Conservation (phyloP, 306 rosid species). For the Sicyos edulis region DNA sequence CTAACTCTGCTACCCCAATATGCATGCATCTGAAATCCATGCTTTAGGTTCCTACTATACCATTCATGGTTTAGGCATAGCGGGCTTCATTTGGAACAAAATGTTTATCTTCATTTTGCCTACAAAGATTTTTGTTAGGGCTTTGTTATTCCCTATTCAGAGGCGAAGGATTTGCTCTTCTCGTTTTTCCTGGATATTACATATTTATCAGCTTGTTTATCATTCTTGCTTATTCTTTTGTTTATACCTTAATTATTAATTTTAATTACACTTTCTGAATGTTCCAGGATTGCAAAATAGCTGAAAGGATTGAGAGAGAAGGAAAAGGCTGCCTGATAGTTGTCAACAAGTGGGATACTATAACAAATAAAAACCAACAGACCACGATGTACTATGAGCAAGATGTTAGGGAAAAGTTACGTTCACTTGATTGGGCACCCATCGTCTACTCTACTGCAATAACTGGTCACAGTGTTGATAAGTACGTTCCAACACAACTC, state of each 20-base stretch:
- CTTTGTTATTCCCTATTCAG: background rate
- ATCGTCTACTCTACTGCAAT: slow-evolving; percentile 86
- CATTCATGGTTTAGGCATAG: too few species aligned
- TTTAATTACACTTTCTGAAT: slow-evolving; percentile 18
- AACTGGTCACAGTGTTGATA: slow-evolving; percentile 76
- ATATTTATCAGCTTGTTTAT: background rate
- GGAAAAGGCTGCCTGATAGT: slow-evolving; percentile 93
- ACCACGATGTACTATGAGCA: slow-evolving; percentile 75
- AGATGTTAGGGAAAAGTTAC: slow-evolving; percentile 91
- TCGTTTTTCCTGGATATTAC: background rate
- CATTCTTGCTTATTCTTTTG: background rate
- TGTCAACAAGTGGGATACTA: slow-evolving; percentile 96
- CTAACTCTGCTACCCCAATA: background rate
- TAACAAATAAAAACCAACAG: slow-evolving; percentile 89
- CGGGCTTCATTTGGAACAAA: too few species aligned
- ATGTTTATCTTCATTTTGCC: background rate
- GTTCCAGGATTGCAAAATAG: slow-evolving; percentile 78
- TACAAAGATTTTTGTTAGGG: background rate
- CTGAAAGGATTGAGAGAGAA: slow-evolving; percentile 89
- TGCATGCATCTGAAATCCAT: background rate
- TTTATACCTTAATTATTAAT: background rate
- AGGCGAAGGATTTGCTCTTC: background rate
- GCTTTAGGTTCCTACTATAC: background rate
- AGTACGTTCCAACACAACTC: slow-evolving; percentile 46
- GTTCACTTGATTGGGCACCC: slow-evolving; percentile 80